Evolutionary conservation across 1,284 basidiomycete genomes (phyloP).

Genomic region (Agroathelia rolfsii): DNA sequence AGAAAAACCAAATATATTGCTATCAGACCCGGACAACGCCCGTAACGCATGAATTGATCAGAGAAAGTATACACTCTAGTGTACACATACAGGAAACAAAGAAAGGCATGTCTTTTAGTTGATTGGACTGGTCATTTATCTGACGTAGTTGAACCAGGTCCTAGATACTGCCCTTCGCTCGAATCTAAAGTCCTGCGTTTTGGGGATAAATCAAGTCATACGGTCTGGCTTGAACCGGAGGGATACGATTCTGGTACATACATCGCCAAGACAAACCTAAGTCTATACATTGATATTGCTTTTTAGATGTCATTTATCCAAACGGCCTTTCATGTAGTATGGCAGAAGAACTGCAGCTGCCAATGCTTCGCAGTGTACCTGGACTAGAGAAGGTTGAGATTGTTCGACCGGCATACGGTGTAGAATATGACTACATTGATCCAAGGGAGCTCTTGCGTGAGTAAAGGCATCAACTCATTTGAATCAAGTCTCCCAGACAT

Average conservation of each 20-base stretch:
- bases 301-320: constrained; percentile 72
- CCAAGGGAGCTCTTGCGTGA: constrained; percentile 67
- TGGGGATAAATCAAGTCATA: constrained; percentile 60
- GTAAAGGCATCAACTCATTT: constrained; percentile 23
- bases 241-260: constrained; percentile 74
- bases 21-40: constrained; percentile 68
- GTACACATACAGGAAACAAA: constrained; percentile 83
- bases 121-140: background rate
- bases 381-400: constrained; percentile 80
- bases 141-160: constrained; percentile 38
- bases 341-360: constrained; percentile 73
- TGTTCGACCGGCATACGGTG: constrained; percentile 80
- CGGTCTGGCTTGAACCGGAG: constrained; percentile 85
- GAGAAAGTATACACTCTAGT: constrained; percentile 64
- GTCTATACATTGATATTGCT: background rate
- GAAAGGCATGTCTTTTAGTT: constrained; percentile 40
- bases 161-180: constrained; percentile 84
- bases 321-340: constrained; percentile 84
- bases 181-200: constrained; percentile 83
- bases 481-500: constrained; percentile 6
- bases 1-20: constrained; percentile 68
- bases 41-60: constrained; percentile 64
- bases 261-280: background rate
- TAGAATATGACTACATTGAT: constrained; percentile 91
- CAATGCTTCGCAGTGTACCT: constrained; percentile 73